phyloP scores from a whole-genome alignment of 441 rosid genomes.

The Populus hybrid region DNA sequence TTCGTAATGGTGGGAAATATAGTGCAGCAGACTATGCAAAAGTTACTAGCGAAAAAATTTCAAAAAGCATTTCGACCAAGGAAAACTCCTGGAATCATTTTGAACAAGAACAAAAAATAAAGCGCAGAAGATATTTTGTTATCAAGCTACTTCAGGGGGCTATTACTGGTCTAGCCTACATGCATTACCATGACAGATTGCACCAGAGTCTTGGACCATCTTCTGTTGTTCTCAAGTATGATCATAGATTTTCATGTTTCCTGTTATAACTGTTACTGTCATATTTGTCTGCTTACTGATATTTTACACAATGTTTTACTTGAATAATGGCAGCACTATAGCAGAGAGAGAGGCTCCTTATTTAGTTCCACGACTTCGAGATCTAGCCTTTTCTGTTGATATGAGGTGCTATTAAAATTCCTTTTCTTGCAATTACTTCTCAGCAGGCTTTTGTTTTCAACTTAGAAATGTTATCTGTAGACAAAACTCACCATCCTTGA shows the following conservation, averaged over 20 bases:
- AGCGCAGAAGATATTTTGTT: constrained; percentile 54
- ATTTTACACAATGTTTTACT: constrained; percentile 6
- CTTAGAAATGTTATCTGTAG: not conserved
- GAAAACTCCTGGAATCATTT: constrained; percentile 60
- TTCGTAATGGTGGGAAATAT: constrained; percentile 74
- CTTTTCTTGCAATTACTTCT: constrained; percentile 12
- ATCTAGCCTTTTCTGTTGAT: constrained; percentile 92
- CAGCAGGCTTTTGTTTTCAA: not conserved
- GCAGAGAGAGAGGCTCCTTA: constrained; percentile 73
- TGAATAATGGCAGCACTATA: constrained; percentile 51
- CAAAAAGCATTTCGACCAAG: constrained; percentile 32
- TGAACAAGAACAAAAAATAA: constrained; percentile 47
- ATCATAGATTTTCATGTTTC: constrained; percentile 12
- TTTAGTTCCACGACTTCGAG: constrained; percentile 80
- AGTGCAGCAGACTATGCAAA: constrained; percentile 83
- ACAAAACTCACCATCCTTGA: not conserved
- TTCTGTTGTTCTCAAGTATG: constrained; percentile 84
- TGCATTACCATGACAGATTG: constrained; percentile 81
- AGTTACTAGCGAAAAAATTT: constrained; percentile 56
- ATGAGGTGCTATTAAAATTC: constrained; percentile 46
- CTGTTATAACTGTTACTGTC: not conserved
- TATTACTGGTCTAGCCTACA: constrained; percentile 74
- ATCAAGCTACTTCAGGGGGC: constrained; percentile 69
- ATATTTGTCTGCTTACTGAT: constrained; percentile 7
- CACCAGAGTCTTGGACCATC: constrained; percentile 98